A percentile compares a stretch with the other conserved stretches of the same genome.
Conservation (phyloP, 2,329 filamentous ascomycete species). For the Pyrenophora tritici-repentis region DNA sequence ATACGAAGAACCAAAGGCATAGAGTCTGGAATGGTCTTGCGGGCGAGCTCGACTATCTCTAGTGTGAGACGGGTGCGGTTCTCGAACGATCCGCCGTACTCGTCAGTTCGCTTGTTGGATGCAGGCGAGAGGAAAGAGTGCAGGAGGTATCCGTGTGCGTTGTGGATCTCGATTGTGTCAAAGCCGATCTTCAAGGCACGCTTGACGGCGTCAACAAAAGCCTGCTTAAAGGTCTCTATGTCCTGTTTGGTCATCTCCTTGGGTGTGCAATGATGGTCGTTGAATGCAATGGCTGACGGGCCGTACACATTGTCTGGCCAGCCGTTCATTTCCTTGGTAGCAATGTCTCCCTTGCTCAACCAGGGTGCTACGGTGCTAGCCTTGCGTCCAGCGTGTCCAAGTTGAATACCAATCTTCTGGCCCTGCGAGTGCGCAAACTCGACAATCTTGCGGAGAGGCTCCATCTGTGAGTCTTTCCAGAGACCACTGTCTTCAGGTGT, state of each 20-base stretch:
- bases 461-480: constrained; percentile 84
- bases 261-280: constrained; percentile 64
- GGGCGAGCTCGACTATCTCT: constrained; percentile 67
- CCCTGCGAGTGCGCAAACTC: constrained; percentile 81
- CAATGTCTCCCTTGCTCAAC: constrained; percentile 62
- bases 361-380: constrained; percentile 66
- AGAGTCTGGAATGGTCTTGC: constrained; percentile 65
- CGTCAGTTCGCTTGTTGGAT: constrained; percentile 70
- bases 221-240: constrained; percentile 67
- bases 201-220: constrained; percentile 67
- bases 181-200: constrained; percentile 64
- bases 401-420: constrained; percentile 77
- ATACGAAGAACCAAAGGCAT: constrained; percentile 77
- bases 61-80: constrained; percentile 71
- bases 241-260: constrained; percentile 71
- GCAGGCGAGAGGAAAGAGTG: constrained; percentile 71
- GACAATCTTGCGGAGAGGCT: constrained; percentile 69
- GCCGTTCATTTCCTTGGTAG: constrained; percentile 60
- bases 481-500: constrained; percentile 78
- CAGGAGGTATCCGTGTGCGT: constrained; percentile 78
- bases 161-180: constrained; percentile 80
- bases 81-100: constrained; percentile 71
- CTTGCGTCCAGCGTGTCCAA: constrained; percentile 77
- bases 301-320: constrained; percentile 61
- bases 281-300: constrained; percentile 66